phyloP scores from a whole-genome alignment of 2,329 filamentous ascomycete species.

The Grosmannia serpens region DNA sequence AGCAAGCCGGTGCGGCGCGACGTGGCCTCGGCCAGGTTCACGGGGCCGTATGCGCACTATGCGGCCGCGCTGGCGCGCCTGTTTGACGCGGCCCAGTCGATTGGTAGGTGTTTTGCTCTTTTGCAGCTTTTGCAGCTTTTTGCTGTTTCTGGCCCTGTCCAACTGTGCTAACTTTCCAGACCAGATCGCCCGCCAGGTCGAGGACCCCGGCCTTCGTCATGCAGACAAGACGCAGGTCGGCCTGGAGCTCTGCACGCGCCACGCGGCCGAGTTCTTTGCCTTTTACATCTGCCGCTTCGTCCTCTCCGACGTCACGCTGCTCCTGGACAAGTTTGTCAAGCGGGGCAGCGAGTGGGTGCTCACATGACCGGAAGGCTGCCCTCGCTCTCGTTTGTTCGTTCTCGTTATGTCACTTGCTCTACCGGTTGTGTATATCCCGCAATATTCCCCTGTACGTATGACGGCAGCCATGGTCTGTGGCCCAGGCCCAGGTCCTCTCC shows the following conservation, averaged over 20 bases:
- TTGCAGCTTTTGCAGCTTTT: not conserved
- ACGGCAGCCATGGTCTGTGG: not conserved
- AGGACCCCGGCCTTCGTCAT: constrained; percentile 84
- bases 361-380: constrained; percentile 12
- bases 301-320: constrained; percentile 67
- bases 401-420: not conserved
- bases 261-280: constrained; percentile 94
- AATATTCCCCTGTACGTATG: constrained; percentile 4
- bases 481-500: too few species aligned
- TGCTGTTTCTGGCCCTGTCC: not conserved
- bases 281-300: constrained; percentile 96
- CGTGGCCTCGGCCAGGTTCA: constrained; percentile 55
- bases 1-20: constrained; percentile 63
- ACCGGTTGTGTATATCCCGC: not conserved
- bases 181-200: constrained; percentile 90
- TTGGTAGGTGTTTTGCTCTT: constrained; percentile 39
- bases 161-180: constrained; percentile 44
- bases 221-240: constrained; percentile 92
- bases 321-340: constrained; percentile 97
- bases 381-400: not conserved
- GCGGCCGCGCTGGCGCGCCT: constrained; percentile 83
- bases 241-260: constrained; percentile 81
- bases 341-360: constrained; percentile 88
- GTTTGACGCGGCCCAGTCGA: constrained; percentile 84
- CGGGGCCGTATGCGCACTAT: constrained; percentile 78